Conservation (phyloP, 192 early-diverging fungal species). For the Allomyces javanicus region DNA sequence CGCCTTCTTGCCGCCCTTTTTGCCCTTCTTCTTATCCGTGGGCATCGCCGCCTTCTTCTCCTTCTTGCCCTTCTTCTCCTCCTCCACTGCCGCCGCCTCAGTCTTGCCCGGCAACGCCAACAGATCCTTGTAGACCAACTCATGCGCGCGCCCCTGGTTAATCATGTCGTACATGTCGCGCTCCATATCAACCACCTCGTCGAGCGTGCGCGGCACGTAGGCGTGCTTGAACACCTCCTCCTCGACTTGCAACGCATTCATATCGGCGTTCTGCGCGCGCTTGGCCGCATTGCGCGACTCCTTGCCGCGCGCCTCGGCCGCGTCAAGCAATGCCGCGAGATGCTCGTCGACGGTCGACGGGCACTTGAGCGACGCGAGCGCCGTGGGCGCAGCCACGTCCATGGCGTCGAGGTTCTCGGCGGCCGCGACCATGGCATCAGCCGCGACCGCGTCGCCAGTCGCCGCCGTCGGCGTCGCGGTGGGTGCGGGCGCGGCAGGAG, state of each 20-base stretch:
- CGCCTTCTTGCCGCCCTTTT: neutral
- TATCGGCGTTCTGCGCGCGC: neutral
- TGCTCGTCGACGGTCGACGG: neutral
- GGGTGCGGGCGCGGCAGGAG: too few species aligned
- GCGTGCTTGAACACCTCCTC: conserved; percentile 82
- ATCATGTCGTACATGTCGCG: conserved; percentile 51
- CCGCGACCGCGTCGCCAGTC: neutral
- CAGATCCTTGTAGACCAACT: neutral
- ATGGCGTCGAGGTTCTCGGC: neutral
- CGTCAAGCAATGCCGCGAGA: conserved; percentile 1
- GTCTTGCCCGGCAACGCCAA: conserved; percentile 1
- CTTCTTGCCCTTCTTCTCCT: neutral
- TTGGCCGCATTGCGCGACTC: neutral
- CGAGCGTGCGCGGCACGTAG: conserved; percentile 77
- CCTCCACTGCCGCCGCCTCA: neutral
- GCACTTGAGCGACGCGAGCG: neutral
- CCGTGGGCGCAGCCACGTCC: neutral
- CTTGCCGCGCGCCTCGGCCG: neutral
- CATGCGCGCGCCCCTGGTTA: neutral
- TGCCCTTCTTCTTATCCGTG: conserved; percentile 10
- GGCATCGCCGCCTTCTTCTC: conserved; percentile 1
- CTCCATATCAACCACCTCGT: conserved; percentile 77
- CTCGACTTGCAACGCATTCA: conserved; percentile 23
- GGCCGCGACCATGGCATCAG: conserved; percentile 5
- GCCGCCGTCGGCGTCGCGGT: neutral